Base-by-base conservation (phyloP, 495 filamentous ascomycete species). In the Trichocladium antarcticum region DNA sequence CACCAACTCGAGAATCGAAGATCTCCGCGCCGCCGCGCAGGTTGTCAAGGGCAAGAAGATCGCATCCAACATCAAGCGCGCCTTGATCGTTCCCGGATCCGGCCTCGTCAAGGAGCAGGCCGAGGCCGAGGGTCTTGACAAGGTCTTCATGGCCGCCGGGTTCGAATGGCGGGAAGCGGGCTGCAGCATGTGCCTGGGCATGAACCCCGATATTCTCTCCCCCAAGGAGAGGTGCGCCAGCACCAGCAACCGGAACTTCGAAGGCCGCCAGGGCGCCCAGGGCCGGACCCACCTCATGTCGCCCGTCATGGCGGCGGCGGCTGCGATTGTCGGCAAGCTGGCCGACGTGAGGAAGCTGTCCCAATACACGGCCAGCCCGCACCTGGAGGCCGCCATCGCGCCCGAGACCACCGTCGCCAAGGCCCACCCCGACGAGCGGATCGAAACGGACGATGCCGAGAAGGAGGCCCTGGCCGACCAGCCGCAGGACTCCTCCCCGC, bases 141-240 rank as follows among this genome's bases (percentile, higher is more conserved):
- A 85, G 72, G 83, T 95, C 55, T 98, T 98, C 65, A 63, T 70
- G 16, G 87, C 94, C 37, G 87, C 92, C 43, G 92, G 92, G 7
- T 97, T 96, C 48, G 92, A 98, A 63, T 97, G 90, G 90, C 78
- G 92, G 50, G 92, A 98, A 74, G 92, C 92, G 49, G 92, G 92
- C 37, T 98, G 92, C 74, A 89, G 84, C 45, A 98, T 98, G 92
- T 98, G 92, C 58, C 77, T 98, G 24, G 92, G 92, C 65, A 98
- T 98, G 92, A 98, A 98, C 73, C 89, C 92, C 0, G 92, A 98
- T 67, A 95, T 98, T 57, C 78, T 97, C n/a, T 80, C 86, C 2
- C 92, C 92, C 37, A 78, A 82, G 61, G 92, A 98, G 71, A 80
- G 92, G 48, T 98, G 92, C 59, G 92, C 92, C 34, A 87, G 81